These are phyloP conservation scores for Cutaneotrichosporon dermatis DNA, from an alignment of 1,284 basidiomycete species.

Conservation along the genomic window DNA sequence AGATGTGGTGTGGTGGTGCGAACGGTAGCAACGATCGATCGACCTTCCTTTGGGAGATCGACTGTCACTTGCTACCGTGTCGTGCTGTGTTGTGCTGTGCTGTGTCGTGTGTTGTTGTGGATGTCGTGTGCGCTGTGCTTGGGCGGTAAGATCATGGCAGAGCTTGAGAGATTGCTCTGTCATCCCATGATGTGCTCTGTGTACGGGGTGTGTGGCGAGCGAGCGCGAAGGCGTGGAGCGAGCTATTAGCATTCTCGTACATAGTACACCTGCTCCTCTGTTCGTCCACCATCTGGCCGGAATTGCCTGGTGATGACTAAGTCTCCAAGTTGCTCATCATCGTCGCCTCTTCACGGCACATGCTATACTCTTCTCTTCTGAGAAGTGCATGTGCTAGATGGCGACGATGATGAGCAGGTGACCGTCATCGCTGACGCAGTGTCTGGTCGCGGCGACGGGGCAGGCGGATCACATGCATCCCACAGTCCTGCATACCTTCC, in stretches of 20 bases:
- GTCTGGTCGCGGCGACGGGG: not conserved
- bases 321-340: no score
- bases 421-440: no score
- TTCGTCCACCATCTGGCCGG: not conserved
- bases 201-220: constrained; percentile 35
- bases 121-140: no score
- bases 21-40: not conserved
- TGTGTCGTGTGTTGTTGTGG: no score
- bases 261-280: constrained; percentile 14
- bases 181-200: constrained; percentile 12
- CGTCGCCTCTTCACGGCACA: no score
- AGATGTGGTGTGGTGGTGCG: constrained; percentile 26
- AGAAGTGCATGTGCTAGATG: no score
- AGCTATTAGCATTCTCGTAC: constrained; percentile 29
- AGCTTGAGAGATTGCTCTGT: no score
- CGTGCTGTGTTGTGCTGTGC: not conserved
- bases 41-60: not conserved
- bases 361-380: no score
- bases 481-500: not conserved
- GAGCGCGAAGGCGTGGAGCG: constrained; percentile 28
- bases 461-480: constrained; percentile 7
- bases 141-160: no score
- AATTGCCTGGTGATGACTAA: not conserved
- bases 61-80: not conserved
- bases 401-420: no score